These are phyloP conservation scores for Cystobasidiopsis lactophilus DNA, from an alignment of 768 basidiomycete genomes.

Conservation along the genomic window DNA sequence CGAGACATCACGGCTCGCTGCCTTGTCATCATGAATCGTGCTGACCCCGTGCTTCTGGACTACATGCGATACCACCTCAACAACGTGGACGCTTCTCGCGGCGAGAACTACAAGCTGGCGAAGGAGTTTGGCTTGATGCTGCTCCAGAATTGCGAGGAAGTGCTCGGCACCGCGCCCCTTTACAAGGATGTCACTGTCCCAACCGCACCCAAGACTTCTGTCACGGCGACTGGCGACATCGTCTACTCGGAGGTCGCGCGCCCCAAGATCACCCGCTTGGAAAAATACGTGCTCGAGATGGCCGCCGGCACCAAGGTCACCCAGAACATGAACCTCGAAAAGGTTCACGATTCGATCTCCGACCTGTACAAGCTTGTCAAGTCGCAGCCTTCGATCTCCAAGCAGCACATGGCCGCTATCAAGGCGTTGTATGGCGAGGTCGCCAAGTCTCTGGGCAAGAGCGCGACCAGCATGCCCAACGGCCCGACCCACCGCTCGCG, in stretches of 20 bases:
- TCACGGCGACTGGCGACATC: slow-evolving; percentile 82
- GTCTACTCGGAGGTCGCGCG: slow-evolving; percentile 86
- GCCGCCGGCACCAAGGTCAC: slow-evolving; percentile 70
- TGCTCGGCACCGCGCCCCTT: slow-evolving; percentile 56
- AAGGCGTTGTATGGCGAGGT: slow-evolving; percentile 88
- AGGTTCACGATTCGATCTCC: slow-evolving; percentile 88
- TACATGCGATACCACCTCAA: slow-evolving; percentile 96
- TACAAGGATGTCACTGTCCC: slow-evolving; percentile 99
- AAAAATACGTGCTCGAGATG: slow-evolving; percentile 86
- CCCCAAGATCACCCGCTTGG: slow-evolving; percentile 86
- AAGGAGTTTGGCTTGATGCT: slow-evolving; percentile 93
- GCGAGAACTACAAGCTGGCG: slow-evolving; percentile 80
- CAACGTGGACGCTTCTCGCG: slow-evolving; percentile 50
- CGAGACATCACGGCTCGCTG: slow-evolving; percentile 86
- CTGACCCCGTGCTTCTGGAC: slow-evolving; percentile 67
- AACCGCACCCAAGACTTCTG: slow-evolving; percentile 84
- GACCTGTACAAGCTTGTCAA: slow-evolving; percentile 96
- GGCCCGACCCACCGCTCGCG: slow-evolving; percentile 36
- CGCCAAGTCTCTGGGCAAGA: slow-evolving; percentile 73
- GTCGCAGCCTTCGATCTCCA: slow-evolving; percentile 86
- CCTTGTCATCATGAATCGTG: slow-evolving; percentile 91
- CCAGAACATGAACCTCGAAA: slow-evolving; percentile 59
- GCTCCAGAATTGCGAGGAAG: slow-evolving; percentile 76
- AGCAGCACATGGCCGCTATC: slow-evolving; percentile 88
- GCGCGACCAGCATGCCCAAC: slow-evolving; percentile 26